Evolutionary conservation across 768 basidiomycete species (phyloP).

Genomic region (Phlegmacium glaucopus): DNA sequence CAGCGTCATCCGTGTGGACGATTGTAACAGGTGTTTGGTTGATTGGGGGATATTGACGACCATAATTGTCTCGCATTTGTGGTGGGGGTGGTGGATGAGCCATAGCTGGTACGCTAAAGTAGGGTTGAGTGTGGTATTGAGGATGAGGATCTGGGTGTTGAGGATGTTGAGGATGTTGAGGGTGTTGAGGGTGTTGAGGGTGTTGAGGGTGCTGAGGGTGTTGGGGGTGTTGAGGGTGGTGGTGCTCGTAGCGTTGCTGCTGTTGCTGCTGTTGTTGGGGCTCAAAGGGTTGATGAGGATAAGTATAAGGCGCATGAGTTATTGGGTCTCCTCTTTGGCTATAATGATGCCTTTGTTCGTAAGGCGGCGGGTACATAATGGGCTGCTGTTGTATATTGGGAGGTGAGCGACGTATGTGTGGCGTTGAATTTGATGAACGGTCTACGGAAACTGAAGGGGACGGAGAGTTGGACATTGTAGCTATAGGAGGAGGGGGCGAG

Average conservation of each 20-base stretch:
- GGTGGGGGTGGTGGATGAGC: slow-evolving; percentile 18
- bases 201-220: slow-evolving; percentile 4
- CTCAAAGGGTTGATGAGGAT: neutral
- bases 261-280: slow-evolving; percentile 5
- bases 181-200: slow-evolving; percentile 9
- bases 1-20: slow-evolving; percentile 71
- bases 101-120: slow-evolving; percentile 17
- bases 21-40: slow-evolving; percentile 30
- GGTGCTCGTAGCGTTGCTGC: slow-evolving; percentile 1
- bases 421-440: slow-evolving; percentile 57
- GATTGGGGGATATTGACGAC: slow-evolving; percentile 29
- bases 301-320: slow-evolving; percentile 3
- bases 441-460: slow-evolving; percentile 58
- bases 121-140: slow-evolving; percentile 11
- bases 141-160: slow-evolving; percentile 16
- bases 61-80: slow-evolving; percentile 19
- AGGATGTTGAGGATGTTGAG: slow-evolving; percentile 23
- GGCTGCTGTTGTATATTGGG: slow-evolving; percentile 25
- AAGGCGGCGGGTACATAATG: slow-evolving; percentile 29
- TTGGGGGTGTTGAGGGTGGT: neutral
- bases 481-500: slow-evolving; percentile 45
- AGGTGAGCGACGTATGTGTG: slow-evolving; percentile 46
- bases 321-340: slow-evolving; percentile 10
- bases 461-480: slow-evolving; percentile 52
- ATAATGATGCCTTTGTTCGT: slow-evolving; percentile 30